Percentiles rank a stretch among this genome's conserved stretches.
Conservation (phyloP, 1,139 yeast species). For the Pichia sp. region DNA sequence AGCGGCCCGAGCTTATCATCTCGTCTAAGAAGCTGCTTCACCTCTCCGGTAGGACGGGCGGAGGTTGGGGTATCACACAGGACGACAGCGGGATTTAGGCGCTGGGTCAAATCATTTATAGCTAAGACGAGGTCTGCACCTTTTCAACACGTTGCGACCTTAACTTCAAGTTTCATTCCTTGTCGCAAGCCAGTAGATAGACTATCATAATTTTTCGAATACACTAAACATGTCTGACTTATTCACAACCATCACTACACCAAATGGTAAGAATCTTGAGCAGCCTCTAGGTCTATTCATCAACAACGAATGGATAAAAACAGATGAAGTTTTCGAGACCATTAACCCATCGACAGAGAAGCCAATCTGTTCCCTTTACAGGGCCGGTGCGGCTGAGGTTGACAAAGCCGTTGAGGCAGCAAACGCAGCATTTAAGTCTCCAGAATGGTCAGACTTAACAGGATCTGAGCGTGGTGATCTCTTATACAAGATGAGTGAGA, state of each 20-base stretch:
- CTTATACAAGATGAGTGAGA: slow-evolving; percentile 46
- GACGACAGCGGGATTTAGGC: neutral
- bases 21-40: neutral
- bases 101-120: neutral
- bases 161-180: too few relatives aligned
- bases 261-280: slow-evolving; percentile 53
- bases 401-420: slow-evolving; percentile 62
- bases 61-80: too few relatives aligned
- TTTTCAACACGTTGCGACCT: neutral
- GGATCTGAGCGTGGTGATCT: slow-evolving; percentile 45
- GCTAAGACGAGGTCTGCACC: neutral
- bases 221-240: slow-evolving; percentile 13
- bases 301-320: slow-evolving; percentile 66
- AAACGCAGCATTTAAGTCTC: slow-evolving; percentile 49
- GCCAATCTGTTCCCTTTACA: slow-evolving; percentile 58
- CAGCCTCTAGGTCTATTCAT: slow-evolving; percentile 80
- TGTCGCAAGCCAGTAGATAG: neutral
- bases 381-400: slow-evolving; percentile 60
- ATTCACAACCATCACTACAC: slow-evolving; percentile 47
- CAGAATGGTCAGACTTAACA: slow-evolving; percentile 37
- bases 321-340: slow-evolving; percentile 46
- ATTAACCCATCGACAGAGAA: slow-evolving; percentile 61
- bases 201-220: neutral
- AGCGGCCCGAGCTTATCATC: neutral
- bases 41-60: too few relatives aligned